Conservation (phyloP, 495 filamentous ascomycete genomes). For the Annulohypoxylon moriforme region DNA sequence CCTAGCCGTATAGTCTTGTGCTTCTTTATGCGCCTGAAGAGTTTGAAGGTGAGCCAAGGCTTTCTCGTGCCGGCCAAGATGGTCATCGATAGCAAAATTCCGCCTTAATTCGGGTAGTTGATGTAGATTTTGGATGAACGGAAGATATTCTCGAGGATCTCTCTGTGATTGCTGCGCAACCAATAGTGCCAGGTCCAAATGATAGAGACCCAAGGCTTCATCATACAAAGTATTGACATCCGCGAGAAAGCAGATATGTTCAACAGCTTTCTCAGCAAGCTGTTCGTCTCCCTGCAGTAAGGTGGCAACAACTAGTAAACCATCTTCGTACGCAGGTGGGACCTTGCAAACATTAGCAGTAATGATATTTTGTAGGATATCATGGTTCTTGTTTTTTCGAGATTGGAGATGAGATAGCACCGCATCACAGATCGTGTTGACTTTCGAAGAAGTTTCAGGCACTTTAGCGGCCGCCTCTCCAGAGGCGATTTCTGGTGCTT, state of each 20-base stretch:
- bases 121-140: slow-evolving; percentile 89
- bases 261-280: slow-evolving; percentile 83
- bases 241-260: slow-evolving; percentile 96
- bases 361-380: slow-evolving; percentile 83
- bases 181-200: slow-evolving; percentile 87
- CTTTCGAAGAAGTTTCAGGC: slow-evolving; percentile 64
- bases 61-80: slow-evolving; percentile 78
- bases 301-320: slow-evolving; percentile 78
- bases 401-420: slow-evolving; percentile 75
- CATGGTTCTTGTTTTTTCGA: slow-evolving; percentile 68
- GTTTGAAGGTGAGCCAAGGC: slow-evolving; percentile 80
- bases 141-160: slow-evolving; percentile 95
- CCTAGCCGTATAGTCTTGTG: slow-evolving; percentile 77
- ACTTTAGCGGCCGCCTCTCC: slow-evolving; percentile 2
- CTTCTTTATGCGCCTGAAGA: slow-evolving; percentile 74
- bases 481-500: slow-evolving; percentile 23
- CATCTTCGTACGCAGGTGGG: slow-evolving; percentile 90
- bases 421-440: slow-evolving; percentile 90
- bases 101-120: slow-evolving; percentile 73
- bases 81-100: slow-evolving; percentile 87
- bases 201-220: slow-evolving; percentile 87
- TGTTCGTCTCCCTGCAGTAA: slow-evolving; percentile 74
- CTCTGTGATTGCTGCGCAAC: slow-evolving; percentile 97
- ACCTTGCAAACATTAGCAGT: slow-evolving; percentile 94
- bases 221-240: slow-evolving; percentile 95